A percentile compares a stretch with the other conserved stretches of the same genome.
Evolutionary conservation across 169 alveolate genomes (phyloP).

Genomic region (Babesia caballi): DNA sequence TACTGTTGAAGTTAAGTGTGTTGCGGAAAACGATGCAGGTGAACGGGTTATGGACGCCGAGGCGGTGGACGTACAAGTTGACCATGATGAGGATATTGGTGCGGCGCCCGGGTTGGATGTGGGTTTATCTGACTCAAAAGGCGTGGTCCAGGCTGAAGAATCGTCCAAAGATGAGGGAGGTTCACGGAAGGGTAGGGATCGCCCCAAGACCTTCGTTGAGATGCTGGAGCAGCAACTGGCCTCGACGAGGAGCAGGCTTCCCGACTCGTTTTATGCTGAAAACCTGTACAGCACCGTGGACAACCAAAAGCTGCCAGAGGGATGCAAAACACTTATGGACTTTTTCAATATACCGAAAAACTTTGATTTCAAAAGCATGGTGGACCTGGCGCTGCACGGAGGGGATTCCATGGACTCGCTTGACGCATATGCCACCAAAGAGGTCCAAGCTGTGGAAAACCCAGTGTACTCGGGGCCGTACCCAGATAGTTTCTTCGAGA

Average conservation of each 20-base stretch:
- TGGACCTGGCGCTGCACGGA: constrained; percentile 24
- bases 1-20: not conserved
- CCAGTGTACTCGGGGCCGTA: constrained; percentile 18
- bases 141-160: not conserved
- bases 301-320: constrained; percentile 50
- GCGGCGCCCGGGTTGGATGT: not conserved
- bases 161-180: not conserved
- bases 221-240: constrained; percentile 16
- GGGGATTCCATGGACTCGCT: not conserved
- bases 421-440: not conserved
- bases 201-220: not conserved
- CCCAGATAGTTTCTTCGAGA: constrained; percentile 9
- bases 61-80: not conserved
- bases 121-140: too few relatives aligned
- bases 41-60: not conserved
- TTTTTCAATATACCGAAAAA: constrained; percentile 47
- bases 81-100: not conserved
- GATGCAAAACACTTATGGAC: constrained; percentile 59
- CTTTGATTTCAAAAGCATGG: constrained; percentile 47
- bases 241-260: not conserved
- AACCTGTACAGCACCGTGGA: constrained; percentile 15
- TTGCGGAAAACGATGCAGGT: not conserved
- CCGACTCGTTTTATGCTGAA: constrained; percentile 16
- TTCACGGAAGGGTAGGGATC: not conserved
- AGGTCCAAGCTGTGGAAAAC: not conserved